Conservation (phyloP, 176 grass and related monocot species). For the Typha latifolia region DNA sequence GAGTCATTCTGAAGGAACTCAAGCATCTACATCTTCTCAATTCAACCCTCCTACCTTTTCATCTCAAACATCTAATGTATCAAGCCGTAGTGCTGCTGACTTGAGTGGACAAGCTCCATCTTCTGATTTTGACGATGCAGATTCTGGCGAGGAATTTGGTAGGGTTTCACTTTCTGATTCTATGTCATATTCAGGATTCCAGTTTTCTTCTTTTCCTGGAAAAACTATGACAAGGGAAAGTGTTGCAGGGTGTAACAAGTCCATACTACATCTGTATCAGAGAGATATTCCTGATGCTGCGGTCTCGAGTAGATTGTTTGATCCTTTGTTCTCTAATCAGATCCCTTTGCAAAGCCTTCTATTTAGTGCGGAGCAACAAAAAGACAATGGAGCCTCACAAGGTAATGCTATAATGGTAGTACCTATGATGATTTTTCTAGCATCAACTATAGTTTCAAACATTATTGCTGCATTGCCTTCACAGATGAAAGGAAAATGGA, state of each 20-base stretch:
- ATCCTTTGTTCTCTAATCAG: conserved; percentile 2
- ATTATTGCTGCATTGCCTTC: background rate
- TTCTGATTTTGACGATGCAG: conserved; percentile 21
- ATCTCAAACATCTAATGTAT: conserved; percentile 6
- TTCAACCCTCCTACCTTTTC: background rate
- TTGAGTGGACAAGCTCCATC: conserved; percentile 11
- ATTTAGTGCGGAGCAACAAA: conserved; percentile 3
- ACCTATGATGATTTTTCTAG: background rate
- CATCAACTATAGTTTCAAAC: background rate
- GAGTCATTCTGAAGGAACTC: background rate
- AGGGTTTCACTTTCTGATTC: conserved; percentile 6
- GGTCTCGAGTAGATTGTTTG: background rate
- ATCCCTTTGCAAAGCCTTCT: conserved; percentile 6
- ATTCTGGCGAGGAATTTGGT: conserved; percentile 14
- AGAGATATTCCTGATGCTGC: background rate
- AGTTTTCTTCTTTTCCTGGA: conserved; percentile 13
- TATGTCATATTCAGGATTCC: conserved; percentile 2
- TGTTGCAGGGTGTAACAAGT: background rate
- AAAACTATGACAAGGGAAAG: background rate
- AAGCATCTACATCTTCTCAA: conserved; percentile 5
- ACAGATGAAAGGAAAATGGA: background rate
- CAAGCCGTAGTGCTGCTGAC: background rate
- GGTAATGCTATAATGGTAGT: conserved; percentile 7
- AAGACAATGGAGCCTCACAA: background rate
- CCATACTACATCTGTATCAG: background rate